Conservation (phyloP, 2,329 filamentous ascomycete species). For the Aspergillus fumigatus region DNA sequence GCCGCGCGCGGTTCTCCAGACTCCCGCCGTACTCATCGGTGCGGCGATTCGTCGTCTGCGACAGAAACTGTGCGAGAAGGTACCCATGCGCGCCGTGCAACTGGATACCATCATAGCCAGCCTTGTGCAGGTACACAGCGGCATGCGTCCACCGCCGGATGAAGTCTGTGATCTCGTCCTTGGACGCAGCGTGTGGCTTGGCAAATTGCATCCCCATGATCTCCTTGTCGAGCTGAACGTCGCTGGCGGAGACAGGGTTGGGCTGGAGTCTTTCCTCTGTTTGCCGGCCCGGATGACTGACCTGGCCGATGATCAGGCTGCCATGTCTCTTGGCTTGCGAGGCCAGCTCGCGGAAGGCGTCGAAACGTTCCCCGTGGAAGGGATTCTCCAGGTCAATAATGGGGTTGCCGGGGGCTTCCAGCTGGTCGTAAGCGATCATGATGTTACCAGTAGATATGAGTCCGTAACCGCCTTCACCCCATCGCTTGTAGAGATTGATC, state of each 20-base stretch:
- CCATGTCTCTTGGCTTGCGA: conserved; percentile 53
- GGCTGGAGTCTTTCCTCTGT: conserved; percentile 42
- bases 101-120: conserved; percentile 52
- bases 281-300: conserved; percentile 61
- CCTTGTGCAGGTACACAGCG: conserved; percentile 58
- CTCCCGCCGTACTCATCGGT: conserved; percentile 63
- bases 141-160: conserved; percentile 59
- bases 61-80: conserved; percentile 54
- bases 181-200: conserved; percentile 29
- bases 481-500: conserved; percentile 56
- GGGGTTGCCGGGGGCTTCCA: conserved; percentile 53
- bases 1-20: conserved; percentile 62
- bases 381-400: conserved; percentile 54
- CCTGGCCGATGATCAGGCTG: conserved; percentile 55
- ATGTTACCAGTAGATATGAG: conserved; percentile 60
- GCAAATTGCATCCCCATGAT: conserved; percentile 30
- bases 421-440: conserved; percentile 58
- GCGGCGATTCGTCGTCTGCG: conserved; percentile 49
- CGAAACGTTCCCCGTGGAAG: conserved; percentile 55
- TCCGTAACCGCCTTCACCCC: conserved; percentile 56
- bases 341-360: conserved; percentile 55
- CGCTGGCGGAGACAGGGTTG: conserved; percentile 49
- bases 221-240: conserved; percentile 41
- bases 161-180: conserved; percentile 45
- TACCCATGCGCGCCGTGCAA: conserved; percentile 57